Evolutionary conservation across 2,329 filamentous ascomycete species (phyloP), one percentile per base, ranked within the genome.

Genomic region (Myriosclerotinia scirpicola): DNA sequence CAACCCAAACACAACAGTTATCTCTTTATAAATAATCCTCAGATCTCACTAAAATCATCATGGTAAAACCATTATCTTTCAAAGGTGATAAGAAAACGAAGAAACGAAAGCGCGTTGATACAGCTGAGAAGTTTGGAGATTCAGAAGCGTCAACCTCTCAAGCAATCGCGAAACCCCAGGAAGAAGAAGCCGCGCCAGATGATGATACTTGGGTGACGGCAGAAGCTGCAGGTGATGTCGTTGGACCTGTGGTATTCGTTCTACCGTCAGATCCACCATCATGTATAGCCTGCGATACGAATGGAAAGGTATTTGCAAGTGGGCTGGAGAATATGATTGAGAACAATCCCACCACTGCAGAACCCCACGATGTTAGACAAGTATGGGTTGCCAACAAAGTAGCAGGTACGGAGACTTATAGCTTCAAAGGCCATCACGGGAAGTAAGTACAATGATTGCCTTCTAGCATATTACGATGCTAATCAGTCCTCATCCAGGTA

Each of bases 81-180:
- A 99, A 99, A 81, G 95, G 95, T 82, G 95, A 99, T 81, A 97
- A 96, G 80, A 95, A 95, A 81, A 81, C 86, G 68, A 97, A 95
- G 80, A 97, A 97, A 83, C 86, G 92, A 78, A 97, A 97, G 84
- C 87, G 91, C 73, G 82, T 86, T 54, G 80, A 82, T 68, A 79
- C 81, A 38, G 77, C 78, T 38, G 76, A 77, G 46, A 77, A 77
- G 55, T 76, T 75, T 46, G 74, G 73, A 74, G 70, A 81, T 71
- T 67, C 64, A 30, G 71, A 69, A 63, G 63, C 50, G 11, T 72
- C 71, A 48, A 67, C 67, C 36, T 70, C 72, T 26, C 70, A 71
- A 68, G 72, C 73, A 60, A 46, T 72, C 40, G 66, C 69, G 15
- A 67, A 61, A 14, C 54, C 67, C 14, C 71, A 69, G 52, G 30